Evolutionary conservation across 306 rosid species (phyloP), one percentile per base, ranked within the genome.

Genomic region (Acacia confusa): DNA sequence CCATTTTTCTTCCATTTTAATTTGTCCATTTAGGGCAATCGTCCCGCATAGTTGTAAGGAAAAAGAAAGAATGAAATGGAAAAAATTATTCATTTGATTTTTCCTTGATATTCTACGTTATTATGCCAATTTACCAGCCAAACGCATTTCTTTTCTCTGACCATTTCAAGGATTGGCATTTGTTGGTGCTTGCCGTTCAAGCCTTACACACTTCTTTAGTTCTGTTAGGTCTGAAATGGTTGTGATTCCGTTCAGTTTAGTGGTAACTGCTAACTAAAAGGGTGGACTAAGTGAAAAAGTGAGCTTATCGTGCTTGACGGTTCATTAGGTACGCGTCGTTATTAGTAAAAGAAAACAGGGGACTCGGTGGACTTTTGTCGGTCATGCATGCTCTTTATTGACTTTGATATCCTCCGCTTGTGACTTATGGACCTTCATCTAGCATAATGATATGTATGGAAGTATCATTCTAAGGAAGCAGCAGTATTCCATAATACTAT

Each of bases 11-110:
- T 24, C 20, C 67, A n/a, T 0, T 25, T 76, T 50, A 3, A 34
- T 74, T 78, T 82, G n/a, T 67, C 75, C 66, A 77, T 48, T 81
- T 78, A 6, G 45, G 81, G 47, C 34, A 50, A 72, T 74, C 58
- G 70, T 55, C 61, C 70, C 72, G 64, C 71, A 45, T 74, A 68
- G 16, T 70, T 19, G 13, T 81, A 30, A 52, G 58, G 27, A 58
- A 43, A 32, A 14, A 25, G 48, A 70, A 34, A 64, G 30, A 66
- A 84, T 74, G 81, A 68, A 82, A 81, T 78, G 66, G 48, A 11
- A 67, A 1, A 77, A 57, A 38, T 73, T 67, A 25, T 78, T 69
- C 87, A 68, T 81, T 43, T 72, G 34, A 52, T 41, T 45, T 69
- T 77, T 69, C 7, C 66, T 63, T 28, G 20, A 63, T 63, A 28